phyloP scores from a whole-genome alignment of 306 rosid genomes.

The Casuarina equisetifolia region DNA sequence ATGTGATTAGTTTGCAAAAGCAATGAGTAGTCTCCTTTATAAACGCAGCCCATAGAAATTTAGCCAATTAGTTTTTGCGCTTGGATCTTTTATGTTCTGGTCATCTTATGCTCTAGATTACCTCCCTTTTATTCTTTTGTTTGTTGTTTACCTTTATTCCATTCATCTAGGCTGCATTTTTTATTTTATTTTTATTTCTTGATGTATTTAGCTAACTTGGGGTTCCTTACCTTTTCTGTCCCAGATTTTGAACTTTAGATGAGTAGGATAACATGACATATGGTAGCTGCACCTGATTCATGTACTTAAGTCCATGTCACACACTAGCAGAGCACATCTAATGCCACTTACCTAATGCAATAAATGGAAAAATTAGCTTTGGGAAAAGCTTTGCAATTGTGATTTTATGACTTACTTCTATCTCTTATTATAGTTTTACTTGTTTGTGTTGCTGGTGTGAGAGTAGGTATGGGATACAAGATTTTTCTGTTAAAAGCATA shows the following conservation, averaged over 20 bases:
- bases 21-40: background rate
- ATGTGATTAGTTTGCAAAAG: background rate
- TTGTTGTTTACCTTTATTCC: background rate
- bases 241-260: background rate
- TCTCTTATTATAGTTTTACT: background rate
- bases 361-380: background rate
- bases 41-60: too few relatives aligned
- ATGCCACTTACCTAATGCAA: background rate
- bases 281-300: background rate
- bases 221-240: background rate
- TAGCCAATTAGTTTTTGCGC: background rate
- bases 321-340: background rate
- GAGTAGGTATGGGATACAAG: background rate
- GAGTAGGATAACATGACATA: background rate
- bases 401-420: background rate
- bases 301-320: background rate
- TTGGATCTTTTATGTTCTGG: constrained; percentile 11
- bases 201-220: background rate
- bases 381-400: background rate
- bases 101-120: background rate
- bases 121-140: background rate
- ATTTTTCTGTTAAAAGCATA: background rate
- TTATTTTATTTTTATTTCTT: background rate
- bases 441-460: background rate
- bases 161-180: too few relatives aligned